Base-by-base conservation (phyloP, 768 basidiomycete species). In the Lepiota brunneoincarnata region DNA sequence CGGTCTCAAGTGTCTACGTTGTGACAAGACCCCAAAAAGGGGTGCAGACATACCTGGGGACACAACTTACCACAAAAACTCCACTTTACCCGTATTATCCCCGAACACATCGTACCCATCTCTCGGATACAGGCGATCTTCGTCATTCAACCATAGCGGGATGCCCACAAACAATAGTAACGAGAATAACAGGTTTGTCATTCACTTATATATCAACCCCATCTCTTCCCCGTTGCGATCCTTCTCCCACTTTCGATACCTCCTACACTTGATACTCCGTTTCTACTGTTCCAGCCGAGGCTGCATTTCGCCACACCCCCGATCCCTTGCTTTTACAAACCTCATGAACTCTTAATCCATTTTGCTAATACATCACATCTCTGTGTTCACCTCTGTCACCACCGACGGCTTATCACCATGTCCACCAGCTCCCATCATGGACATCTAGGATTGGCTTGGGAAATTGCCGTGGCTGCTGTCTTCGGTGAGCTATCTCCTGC, bases 381-480 rank as follows among this genome's bases (percentile, higher is more conserved):
- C 26, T 31, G 12, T n/a, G 12, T n/a, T 53, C 51, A 34, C 17
- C 42, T 53, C 45, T 46, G 12, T n/a, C 11, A 5, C 31, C 12
- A 35, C 26, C 3, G 1, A 11, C 15, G 23, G 24, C 45, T 51
- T 18, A 51, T 45, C 3, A 53, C 51, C n/a, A 26, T 21, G 34
- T n/a, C n/a, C 34, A 12, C 17, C 44, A 75, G 74, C 48, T 63
- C 69, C 14, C 57, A 60, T 11, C 58, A 58, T 26, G 67, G 66
- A 1, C 72, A 73, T 56, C 60, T 74, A 18, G 67, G 69, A 4
- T 41, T 61, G n/a, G 62, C 67, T 40, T 74, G 73, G 73, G 73
- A 75, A 56, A 65, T 69, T 15, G 72, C 68, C 9, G 60, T 75
- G 23, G 60, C 71, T 31, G 64, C 65, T 9, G 58, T 71, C 10